Evolutionary conservation across 257 asterid species (phyloP).

Genomic region (Lycium ferocissimum): DNA sequence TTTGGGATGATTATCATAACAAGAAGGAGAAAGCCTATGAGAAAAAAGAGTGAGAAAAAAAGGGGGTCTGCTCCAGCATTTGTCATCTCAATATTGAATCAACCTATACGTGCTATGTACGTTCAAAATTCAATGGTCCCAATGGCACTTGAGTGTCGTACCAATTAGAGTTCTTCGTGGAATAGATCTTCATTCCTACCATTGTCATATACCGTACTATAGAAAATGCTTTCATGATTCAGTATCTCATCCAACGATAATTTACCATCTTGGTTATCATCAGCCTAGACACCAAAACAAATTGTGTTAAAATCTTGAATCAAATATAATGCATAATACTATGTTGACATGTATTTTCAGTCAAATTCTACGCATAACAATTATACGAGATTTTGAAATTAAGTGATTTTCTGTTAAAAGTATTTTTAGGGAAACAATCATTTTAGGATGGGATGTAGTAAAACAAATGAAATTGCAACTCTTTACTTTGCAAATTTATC

Average conservation of each 20-base stretch:
- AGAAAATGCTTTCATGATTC: constrained; percentile 38
- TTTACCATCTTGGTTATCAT: constrained; percentile 43
- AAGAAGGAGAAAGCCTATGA: not conserved
- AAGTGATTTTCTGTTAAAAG: not conserved
- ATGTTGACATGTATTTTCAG: too few relatives aligned
- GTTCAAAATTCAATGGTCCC: not conserved
- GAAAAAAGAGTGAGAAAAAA: not conserved
- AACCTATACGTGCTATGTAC: not conserved
- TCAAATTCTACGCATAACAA: too few relatives aligned
- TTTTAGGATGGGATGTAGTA: not conserved
- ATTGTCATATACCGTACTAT: constrained; percentile 33
- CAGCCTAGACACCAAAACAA: constrained; percentile 33
- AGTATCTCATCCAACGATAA: constrained; percentile 42
- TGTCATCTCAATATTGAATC: not conserved
- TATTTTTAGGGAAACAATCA: not conserved
- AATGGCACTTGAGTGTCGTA: not conserved
- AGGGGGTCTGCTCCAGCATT: not conserved
- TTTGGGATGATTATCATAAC: not conserved
- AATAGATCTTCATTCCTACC: constrained; percentile 2
- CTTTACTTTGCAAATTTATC: not conserved
- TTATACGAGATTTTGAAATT: too few relatives aligned
- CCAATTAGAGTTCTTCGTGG: constrained; percentile 45
- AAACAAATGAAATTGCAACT: not conserved
- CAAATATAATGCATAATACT: not conserved
- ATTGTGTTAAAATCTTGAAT: not conserved